Evolutionary conservation across 1,284 basidiomycete genomes (phyloP).

Genomic region (Papiliotrema flavescens): DNA sequence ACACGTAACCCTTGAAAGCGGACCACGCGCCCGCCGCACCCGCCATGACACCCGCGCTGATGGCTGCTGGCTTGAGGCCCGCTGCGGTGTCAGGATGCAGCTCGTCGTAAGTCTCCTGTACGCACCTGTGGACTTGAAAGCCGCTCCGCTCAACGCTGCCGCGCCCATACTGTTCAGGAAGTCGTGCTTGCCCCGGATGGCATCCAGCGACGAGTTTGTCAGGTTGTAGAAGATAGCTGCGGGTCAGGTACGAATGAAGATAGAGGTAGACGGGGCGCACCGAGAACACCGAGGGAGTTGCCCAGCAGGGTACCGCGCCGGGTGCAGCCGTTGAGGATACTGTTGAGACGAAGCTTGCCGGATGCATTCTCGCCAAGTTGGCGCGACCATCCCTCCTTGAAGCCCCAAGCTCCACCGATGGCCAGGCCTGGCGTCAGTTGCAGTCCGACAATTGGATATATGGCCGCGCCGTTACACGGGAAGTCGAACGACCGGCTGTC

Average conservation of each 20-base stretch:
- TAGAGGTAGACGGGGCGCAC: conserved; percentile 52
- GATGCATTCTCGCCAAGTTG: conserved; percentile 64
- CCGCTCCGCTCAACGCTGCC: conserved; percentile 81
- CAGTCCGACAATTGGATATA: too few relatives aligned
- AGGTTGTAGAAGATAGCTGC: conserved; percentile 93
- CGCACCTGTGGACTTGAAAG: conserved; percentile 92
- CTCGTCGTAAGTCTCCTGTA: conserved; percentile 24
- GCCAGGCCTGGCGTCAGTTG: conserved; percentile 70
- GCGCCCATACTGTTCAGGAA: conserved; percentile 85
- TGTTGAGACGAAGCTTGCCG: conserved; percentile 90
- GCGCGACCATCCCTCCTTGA: conserved; percentile 87
- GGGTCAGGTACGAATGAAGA: conserved; percentile 14
- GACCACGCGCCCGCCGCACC: conserved; percentile 4
- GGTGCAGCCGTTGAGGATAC: conserved; percentile 92
- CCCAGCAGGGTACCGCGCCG: conserved; percentile 95
- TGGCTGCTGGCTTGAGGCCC: conserved; percentile 2
- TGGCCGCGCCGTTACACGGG: too few relatives aligned
- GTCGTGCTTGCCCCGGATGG: conserved; percentile 86
- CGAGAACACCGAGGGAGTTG: conserved; percentile 95
- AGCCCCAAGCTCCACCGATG: conserved; percentile 89
- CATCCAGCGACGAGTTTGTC: conserved; percentile 90
- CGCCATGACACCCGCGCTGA: conserved; percentile 11
- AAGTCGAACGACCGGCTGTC: too few relatives aligned
- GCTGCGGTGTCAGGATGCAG: conserved; percentile 1
- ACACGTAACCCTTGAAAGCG: conserved; percentile 3